Conservation (phyloP, 163 green algal genomes). For the Chloroidium sp. region DNA sequence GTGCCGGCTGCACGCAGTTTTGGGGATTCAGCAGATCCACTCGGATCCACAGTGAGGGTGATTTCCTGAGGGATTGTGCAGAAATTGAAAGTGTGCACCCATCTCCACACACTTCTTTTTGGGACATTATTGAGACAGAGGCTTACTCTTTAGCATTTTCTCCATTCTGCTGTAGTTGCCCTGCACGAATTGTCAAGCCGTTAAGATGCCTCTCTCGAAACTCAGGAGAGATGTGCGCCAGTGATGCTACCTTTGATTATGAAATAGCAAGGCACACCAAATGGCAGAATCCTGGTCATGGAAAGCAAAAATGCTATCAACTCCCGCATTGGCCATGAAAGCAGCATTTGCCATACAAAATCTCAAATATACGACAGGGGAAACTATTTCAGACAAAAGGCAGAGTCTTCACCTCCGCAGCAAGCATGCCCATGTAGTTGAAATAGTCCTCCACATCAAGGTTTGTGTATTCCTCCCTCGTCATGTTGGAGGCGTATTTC, state of each 20-base stretch:
- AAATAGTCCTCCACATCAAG: constrained; percentile 84
- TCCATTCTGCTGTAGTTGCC: background rate
- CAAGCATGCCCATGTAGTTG: constrained; percentile 93
- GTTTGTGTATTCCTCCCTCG: constrained; percentile 42
- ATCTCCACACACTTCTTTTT: background rate
- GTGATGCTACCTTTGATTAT: too few relatives aligned
- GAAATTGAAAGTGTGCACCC: too few relatives aligned
- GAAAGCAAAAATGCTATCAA: too few relatives aligned
- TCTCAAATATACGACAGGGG: background rate
- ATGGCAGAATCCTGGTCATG: too few relatives aligned
- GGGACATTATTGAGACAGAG: background rate
- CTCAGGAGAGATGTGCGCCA: too few relatives aligned
- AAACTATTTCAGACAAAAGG: background rate
- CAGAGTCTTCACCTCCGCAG: constrained; percentile 36
- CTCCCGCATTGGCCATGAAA: background rate
- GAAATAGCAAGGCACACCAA: too few relatives aligned
- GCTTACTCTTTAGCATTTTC: background rate
- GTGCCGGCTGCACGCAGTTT: constrained; percentile 35
- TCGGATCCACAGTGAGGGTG: background rate
- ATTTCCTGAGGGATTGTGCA: background rate
- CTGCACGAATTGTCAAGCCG: background rate
- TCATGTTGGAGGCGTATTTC: background rate
- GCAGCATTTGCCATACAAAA: background rate
- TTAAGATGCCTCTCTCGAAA: too few relatives aligned
- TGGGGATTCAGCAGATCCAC: too few relatives aligned